Percentiles rank a stretch among this genome's conserved stretches.
Evolutionary conservation across 75 land plant genomes (phyloP).

Genomic region (Sequoiadendron giganteum): DNA sequence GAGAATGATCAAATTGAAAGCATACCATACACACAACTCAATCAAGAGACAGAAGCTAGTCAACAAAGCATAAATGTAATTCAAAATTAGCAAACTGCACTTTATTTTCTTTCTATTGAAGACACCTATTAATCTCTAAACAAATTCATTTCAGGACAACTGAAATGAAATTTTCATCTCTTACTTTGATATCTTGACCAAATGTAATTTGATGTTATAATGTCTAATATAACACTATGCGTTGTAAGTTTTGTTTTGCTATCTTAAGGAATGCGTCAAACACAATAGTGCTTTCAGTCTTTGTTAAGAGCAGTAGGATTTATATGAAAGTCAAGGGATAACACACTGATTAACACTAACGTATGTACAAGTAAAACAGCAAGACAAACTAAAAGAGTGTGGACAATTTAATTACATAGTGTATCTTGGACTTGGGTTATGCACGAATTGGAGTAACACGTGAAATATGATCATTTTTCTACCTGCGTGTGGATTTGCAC

Average conservation of each 20-base stretch:
- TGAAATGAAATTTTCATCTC: background rate
- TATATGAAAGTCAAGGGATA: background rate
- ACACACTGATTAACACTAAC: background rate
- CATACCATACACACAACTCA: constrained; percentile 2
- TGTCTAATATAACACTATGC: too few species aligned
- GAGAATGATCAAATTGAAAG: background rate
- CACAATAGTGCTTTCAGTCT: background rate
- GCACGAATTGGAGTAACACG: too few species aligned
- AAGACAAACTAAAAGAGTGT: too few species aligned
- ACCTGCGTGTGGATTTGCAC: background rate
- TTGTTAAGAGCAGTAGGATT: background rate
- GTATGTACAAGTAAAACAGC: background rate
- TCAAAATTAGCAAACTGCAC: background rate
- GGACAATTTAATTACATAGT: too few species aligned
- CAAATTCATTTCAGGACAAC: background rate
- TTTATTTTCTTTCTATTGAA: background rate
- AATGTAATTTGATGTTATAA: too few species aligned
- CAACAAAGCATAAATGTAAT: background rate
- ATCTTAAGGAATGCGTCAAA: background rate
- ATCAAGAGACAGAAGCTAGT: background rate
- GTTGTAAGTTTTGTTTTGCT: background rate
- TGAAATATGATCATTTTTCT: background rate
- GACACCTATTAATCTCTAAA: background rate
- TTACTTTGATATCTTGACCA: too few species aligned
- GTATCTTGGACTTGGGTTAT: too few species aligned